Conservation (phyloP, 1,139 yeast species). For the Pneumocystis oryctolagi region DNA sequence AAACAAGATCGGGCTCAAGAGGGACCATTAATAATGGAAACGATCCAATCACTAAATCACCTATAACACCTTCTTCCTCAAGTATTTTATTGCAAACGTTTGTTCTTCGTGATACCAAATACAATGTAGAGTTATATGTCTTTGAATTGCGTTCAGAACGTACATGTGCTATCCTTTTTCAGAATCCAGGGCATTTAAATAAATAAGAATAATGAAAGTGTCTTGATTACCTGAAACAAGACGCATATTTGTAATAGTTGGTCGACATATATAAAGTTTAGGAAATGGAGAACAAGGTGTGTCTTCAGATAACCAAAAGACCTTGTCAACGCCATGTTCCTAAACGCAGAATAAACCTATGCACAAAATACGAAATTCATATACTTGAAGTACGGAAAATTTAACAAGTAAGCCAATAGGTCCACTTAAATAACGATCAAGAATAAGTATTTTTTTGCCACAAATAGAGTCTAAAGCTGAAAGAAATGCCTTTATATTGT, state of each 20-base stretch:
- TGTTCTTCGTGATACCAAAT: slow-evolving; percentile 26
- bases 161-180: slow-evolving; percentile 18
- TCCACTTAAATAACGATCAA: slow-evolving; percentile 43
- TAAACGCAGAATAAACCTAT: slow-evolving; percentile 20
- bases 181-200: slow-evolving; percentile 17
- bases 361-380: background rate
- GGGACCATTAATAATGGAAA: slow-evolving; percentile 27
- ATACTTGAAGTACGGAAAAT: slow-evolving; percentile 28
- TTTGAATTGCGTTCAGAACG: slow-evolving; percentile 14
- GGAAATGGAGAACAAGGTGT: slow-evolving; percentile 6
- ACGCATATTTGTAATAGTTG: background rate
- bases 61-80: slow-evolving; percentile 26
- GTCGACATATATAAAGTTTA: background rate
- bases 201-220: slow-evolving; percentile 14
- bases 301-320: slow-evolving; percentile 39
- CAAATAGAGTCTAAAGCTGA: slow-evolving; percentile 11
- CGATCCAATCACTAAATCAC: slow-evolving; percentile 24
- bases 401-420: slow-evolving; percentile 46
- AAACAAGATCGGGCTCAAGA: slow-evolving; percentile 22
- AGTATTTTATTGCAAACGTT: slow-evolving; percentile 23
- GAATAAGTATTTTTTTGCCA: slow-evolving; percentile 31
- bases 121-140: slow-evolving; percentile 17
- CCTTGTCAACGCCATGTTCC: slow-evolving; percentile 41
- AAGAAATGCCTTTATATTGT: background rate
- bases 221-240: slow-evolving; percentile 11